These are phyloP conservation scores for Rhexocercosporidium sp. DNA, from an alignment of 2,329 filamentous ascomycete species.

Conservation along the genomic window DNA sequence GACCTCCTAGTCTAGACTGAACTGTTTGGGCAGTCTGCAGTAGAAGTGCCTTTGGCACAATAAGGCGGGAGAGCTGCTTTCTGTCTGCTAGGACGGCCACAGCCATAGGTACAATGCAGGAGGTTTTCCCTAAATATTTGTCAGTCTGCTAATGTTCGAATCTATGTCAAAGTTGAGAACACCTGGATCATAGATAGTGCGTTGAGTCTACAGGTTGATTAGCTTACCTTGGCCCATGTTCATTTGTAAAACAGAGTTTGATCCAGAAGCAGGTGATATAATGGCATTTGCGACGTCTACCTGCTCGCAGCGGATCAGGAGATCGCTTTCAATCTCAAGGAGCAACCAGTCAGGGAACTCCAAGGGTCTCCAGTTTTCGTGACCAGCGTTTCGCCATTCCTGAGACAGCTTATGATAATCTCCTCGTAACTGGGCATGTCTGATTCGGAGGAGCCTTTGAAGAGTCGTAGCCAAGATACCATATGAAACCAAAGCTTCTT, in stretches of 20 bases:
- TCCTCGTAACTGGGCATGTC: slow-evolving; percentile 42
- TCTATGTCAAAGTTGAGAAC: neutral
- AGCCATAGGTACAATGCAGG: slow-evolving; percentile 60
- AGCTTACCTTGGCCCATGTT: slow-evolving; percentile 67
- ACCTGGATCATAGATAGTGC: neutral
- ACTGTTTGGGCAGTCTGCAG: slow-evolving; percentile 52
- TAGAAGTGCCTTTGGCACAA: slow-evolving; percentile 52
- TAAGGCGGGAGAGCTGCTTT: slow-evolving; percentile 46
- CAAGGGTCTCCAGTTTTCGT: slow-evolving; percentile 43
- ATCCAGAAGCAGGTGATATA: slow-evolving; percentile 55
- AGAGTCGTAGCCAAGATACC: slow-evolving; percentile 47
- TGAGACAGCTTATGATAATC: slow-evolving; percentile 43
- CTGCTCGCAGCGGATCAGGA: slow-evolving; percentile 66
- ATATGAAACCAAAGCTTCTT: slow-evolving; percentile 46
- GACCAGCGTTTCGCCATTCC: slow-evolving; percentile 48
- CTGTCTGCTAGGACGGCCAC: slow-evolving; percentile 52
- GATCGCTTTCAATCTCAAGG: slow-evolving; percentile 68
- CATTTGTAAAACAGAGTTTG: slow-evolving; percentile 67
- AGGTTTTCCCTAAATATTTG: slow-evolving; percentile 56
- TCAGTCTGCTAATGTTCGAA: too few species aligned
- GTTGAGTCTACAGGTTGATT: neutral
- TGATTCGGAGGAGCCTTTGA: slow-evolving; percentile 51
- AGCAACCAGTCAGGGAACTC: slow-evolving; percentile 67
- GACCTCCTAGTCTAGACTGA: slow-evolving; percentile 49
- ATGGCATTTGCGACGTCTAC: slow-evolving; percentile 66